Percentiles rank a stretch among this genome's conserved stretches.
Conservation (phyloP, 805 yeast species). For the Zygosaccharomyces rouxii region DNA sequence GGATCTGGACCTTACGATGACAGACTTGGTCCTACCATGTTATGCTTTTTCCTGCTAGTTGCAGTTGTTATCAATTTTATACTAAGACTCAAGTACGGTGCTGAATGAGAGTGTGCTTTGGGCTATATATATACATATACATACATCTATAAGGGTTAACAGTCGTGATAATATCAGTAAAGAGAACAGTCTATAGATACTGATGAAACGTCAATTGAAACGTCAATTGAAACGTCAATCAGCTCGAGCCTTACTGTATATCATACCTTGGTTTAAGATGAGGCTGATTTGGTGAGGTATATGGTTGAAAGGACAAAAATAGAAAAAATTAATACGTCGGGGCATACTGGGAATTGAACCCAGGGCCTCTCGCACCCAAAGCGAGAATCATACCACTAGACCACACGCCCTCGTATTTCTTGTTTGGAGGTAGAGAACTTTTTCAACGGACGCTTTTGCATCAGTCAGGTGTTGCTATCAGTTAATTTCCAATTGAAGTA, state of each 20-base stretch:
- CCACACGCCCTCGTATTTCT: slow-evolving; percentile 27
- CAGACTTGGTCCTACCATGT: slow-evolving; percentile 96
- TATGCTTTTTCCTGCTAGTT: slow-evolving; percentile 85
- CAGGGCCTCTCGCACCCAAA: slow-evolving; percentile 56
- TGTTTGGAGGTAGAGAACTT: too few species aligned
- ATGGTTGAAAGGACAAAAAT: too few species aligned
- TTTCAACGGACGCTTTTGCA: too few species aligned
- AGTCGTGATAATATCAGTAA: not conserved
- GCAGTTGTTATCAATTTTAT: slow-evolving; percentile 93
- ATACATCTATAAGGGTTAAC: not conserved
- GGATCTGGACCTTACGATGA: slow-evolving; percentile 99
- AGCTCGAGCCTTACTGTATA: too few species aligned
- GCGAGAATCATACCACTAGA: slow-evolving; percentile 36
- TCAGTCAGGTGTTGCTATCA: too few species aligned
- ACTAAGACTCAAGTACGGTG: slow-evolving; percentile 48
- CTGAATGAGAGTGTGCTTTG: slow-evolving; percentile 3
- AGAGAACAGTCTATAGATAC: too few species aligned
- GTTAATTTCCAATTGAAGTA: too few species aligned
- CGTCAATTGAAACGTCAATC: not conserved
- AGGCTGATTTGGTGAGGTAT: too few species aligned
- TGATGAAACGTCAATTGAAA: not conserved
- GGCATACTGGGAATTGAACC: slow-evolving; percentile 55
- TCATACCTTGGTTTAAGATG: too few species aligned
- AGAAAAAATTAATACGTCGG: slow-evolving; percentile 16
- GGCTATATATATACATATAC: not conserved